Conservation (phyloP, 495 filamentous ascomycete genomes). For the Apiosordaria backusii region DNA sequence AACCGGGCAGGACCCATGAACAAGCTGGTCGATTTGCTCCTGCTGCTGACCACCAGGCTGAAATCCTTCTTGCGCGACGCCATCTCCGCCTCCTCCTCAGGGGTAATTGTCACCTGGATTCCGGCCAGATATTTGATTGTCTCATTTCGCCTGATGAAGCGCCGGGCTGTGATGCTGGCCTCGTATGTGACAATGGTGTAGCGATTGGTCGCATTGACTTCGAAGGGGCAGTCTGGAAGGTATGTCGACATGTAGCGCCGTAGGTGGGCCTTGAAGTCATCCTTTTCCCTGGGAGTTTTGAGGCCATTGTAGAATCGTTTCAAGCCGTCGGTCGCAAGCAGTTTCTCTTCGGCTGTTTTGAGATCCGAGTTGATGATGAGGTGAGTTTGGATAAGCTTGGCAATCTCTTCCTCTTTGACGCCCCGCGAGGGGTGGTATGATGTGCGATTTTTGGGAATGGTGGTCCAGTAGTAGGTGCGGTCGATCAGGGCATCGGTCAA, state of each 20-base stretch:
- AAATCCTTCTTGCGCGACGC: constrained; percentile 82
- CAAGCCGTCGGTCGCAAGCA: constrained; percentile 71
- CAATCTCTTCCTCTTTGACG: constrained; percentile 74
- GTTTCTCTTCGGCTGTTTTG: constrained; percentile 61
- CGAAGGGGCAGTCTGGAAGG: constrained; percentile 86
- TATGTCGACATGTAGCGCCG: constrained; percentile 92
- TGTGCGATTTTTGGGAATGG: constrained; percentile 87
- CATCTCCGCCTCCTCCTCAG: constrained; percentile 80
- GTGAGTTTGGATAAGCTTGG: constrained; percentile 69
- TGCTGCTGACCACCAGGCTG: constrained; percentile 89
- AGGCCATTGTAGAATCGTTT: constrained; percentile 63
- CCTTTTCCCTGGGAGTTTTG: constrained; percentile 71
- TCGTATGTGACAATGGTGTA: constrained; percentile 90
- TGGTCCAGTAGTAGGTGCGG: constrained; percentile 94
- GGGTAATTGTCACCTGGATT: constrained; percentile 83
- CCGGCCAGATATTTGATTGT: constrained; percentile 86
- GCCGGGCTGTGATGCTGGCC: constrained; percentile 80
- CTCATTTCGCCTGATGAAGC: constrained; percentile 72
- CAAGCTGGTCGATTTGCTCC: constrained; percentile 80
- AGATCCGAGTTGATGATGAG: constrained; percentile 73
- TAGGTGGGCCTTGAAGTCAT: constrained; percentile 82
- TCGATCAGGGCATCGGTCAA: constrained; percentile 94
- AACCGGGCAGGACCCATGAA: constrained; percentile 95
- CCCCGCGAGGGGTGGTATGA: constrained; percentile 82
- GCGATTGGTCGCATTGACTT: constrained; percentile 89